Evolutionary conservation across 768 basidiomycete species (phyloP), one percentile per base, ranked within the genome.

Genomic region (Lactifluus subvellereus): DNA sequence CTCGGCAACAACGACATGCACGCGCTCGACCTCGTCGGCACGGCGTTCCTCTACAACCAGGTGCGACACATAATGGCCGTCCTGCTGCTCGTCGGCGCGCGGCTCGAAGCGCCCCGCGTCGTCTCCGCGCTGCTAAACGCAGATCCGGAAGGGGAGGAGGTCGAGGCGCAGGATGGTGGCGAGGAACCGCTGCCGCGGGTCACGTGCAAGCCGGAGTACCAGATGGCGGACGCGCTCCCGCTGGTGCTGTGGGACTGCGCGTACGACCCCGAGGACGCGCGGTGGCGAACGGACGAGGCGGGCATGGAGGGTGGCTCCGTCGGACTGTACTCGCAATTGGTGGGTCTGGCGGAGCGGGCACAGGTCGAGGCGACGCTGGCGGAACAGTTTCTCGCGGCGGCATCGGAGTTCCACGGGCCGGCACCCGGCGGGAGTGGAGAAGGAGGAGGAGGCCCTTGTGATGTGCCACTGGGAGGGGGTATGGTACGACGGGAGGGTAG

Each of bases 1-100:
- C 16, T 4, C 51, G 11, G 9, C 30, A 52, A 9, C 16, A 7
- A 33, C n/a, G 7, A 18, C 37, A 11, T 83, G 71, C 84, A 85
- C 67, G 90, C 94, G 38, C 79, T 97, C 60, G 89, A 98, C 73
- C 84, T 98, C 43, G 76, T 88, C 27, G 95, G 95, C 0, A 86
- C 80, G 1, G 95, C 94, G 1, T 97, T 96, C 72, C 78, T 98
- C 47, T 98, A 94, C 74, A 93, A 98, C 74, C 95, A 97, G 78
- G 95, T 97, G 14, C 83, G 95, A 42, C 93, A 95, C 69, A 95
- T 97, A 75, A 89, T 97, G 83, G 91, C 90, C 2, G 72, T 96
- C 54, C 80, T 98, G 20, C 92, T 98, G 74, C 85, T 97, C 54
- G 82, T 96, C 56, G 96, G 94, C 18, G 74, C 87, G 0, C 84